Evolutionary conservation across 2,329 filamentous ascomycete species (phyloP), one percentile per base, ranked within the genome.

Genomic region (Orbilia ellipsospora): DNA sequence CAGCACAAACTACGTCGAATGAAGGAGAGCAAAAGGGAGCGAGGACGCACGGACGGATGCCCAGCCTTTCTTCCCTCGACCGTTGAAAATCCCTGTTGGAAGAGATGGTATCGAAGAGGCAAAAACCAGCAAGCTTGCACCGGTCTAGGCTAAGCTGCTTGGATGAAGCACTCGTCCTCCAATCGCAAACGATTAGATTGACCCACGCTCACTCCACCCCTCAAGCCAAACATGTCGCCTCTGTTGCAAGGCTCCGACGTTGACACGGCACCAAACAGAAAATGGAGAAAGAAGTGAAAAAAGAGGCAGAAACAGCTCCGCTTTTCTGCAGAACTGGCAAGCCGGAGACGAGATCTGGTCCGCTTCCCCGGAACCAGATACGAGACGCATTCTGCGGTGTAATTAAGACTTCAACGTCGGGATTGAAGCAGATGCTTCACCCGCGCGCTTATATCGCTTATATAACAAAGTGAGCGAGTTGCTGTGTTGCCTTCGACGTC

Each of bases 311-410:
- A 57, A n/a, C 20, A 62, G 70, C 67, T 74, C 70, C 70, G 70
- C 70, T 74, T 68, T 68, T 67, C 70, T 68, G 70, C 63, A 67
- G 70, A 63, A 56, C 12, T 7, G 6, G 36, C 54, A n/a, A 44
- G 50, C 52, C 45, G 70, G 62, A 74, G 70, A 67, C 70, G 70
- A 74, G 70, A 74, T 74, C 70, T 63, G 70, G 56, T 52, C 70
- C 70, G 70, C 26, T 63, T 61, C 63, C 51, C 61, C 70, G 70
- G 70, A 56, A 61, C 55, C 61, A 42, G 61, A 73, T 73, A 66
- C 61, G 68, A 73, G 67, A 42, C 42, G 59, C 40, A 56, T 60
- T 48, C 15, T 36, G 31, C 31, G 31, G 31, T 36, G 31, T 36
- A 36, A 36, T 36, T 23, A 23, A 23, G 23, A 23, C 2, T 23